Evolutionary conservation across 2,329 filamentous ascomycete genomes (phyloP).

Genomic region (Drechslera avenae): DNA sequence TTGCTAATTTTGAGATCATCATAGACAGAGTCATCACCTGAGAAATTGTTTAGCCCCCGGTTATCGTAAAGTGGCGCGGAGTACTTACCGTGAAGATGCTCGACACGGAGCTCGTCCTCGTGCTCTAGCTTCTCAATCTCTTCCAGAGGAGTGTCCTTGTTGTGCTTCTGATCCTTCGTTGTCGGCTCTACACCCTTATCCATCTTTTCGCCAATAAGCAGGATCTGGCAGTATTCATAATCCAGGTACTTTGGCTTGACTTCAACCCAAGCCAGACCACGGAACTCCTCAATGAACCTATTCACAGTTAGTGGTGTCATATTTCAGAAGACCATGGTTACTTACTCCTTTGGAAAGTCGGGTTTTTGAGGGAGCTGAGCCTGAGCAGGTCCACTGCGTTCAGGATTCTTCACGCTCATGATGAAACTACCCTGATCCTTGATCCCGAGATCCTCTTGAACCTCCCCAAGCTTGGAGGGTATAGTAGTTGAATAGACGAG

Average conservation of each 20-base stretch:
- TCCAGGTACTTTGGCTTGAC: slow-evolving; percentile 75
- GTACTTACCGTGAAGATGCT: slow-evolving; percentile 59
- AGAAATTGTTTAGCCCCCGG: slow-evolving; percentile 8
- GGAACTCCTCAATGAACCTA: slow-evolving; percentile 74
- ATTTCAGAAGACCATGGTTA: neutral
- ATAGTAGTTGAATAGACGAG: slow-evolving; percentile 80
- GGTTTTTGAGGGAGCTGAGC: slow-evolving; percentile 68
- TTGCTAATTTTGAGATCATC: slow-evolving; percentile 64
- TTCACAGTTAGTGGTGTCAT: slow-evolving; percentile 9
- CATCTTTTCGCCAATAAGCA: slow-evolving; percentile 74
- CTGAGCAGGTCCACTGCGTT: slow-evolving; percentile 67
- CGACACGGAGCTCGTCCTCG: slow-evolving; percentile 72
- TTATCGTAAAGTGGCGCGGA: neutral
- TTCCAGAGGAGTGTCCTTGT: slow-evolving; percentile 68
- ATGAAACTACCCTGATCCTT: slow-evolving; percentile 75
- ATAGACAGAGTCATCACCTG: slow-evolving; percentile 65
- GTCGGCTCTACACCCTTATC: slow-evolving; percentile 63
- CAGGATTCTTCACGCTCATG: slow-evolving; percentile 79
- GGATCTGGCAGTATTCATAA: slow-evolving; percentile 74
- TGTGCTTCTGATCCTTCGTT: slow-evolving; percentile 60
- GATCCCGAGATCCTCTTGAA: slow-evolving; percentile 78
- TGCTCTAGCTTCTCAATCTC: slow-evolving; percentile 76
- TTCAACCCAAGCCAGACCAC: slow-evolving; percentile 73
- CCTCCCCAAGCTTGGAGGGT: slow-evolving; percentile 69
- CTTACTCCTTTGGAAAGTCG: slow-evolving; percentile 72